A percentile compares a stretch with the other conserved stretches of the same genome.
These are phyloP conservation scores for Thuidium tamariscinum DNA, from an alignment of 225 moss, liverwort and hornwort species.

Conservation along the genomic window DNA sequence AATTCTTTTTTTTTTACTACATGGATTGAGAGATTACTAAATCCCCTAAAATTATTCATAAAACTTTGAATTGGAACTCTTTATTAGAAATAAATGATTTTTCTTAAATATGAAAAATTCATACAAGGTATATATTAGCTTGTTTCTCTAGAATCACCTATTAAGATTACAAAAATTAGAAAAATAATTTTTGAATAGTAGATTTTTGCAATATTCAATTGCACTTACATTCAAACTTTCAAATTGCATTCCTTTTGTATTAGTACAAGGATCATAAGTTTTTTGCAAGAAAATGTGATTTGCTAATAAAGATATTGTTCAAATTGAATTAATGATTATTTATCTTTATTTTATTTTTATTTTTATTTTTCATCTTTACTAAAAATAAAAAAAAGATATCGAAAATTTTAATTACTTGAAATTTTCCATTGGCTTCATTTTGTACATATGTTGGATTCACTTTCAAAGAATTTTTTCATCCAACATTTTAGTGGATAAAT, in stretches of 20 bases:
- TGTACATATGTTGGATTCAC: background rate
- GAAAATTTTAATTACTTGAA: background rate
- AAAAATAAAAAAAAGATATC: background rate
- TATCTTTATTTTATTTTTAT: accelerated
- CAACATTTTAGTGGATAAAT: background rate
- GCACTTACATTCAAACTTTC: background rate
- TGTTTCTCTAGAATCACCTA: background rate
- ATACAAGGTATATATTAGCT: background rate
- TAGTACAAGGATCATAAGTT: background rate
- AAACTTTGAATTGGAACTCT: background rate
- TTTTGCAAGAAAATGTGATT: too few species aligned
- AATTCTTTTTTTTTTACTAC: accelerated
- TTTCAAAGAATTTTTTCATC: background rate
- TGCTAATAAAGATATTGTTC: background rate
- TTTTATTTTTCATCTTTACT: background rate
- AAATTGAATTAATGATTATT: background rate
- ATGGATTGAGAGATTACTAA: background rate
- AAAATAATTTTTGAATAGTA: background rate
- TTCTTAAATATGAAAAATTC: background rate
- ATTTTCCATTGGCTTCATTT: background rate
- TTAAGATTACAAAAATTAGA: background rate
- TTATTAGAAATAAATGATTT: background rate
- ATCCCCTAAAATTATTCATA: accelerated
- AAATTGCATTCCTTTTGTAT: background rate
- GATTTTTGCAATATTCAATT: background rate